These are phyloP conservation scores for Quercus berberidifolia DNA, from an alignment of 306 rosid species.

Conservation along the genomic window DNA sequence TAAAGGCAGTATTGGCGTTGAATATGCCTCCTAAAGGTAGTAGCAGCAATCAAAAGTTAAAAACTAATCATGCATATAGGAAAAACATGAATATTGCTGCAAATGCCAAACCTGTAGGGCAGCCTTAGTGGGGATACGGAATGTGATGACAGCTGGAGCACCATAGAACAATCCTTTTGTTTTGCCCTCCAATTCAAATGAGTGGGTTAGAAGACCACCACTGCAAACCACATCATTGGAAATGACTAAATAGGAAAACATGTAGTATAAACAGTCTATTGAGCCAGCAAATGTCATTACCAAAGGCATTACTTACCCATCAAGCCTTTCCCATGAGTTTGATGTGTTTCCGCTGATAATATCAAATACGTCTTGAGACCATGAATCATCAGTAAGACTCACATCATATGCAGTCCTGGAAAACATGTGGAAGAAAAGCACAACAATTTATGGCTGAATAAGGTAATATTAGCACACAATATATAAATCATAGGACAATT, in stretches of 20 bases:
- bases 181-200: constrained; percentile 88
- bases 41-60: constrained; percentile 15
- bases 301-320: constrained; percentile 60
- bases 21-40: constrained; percentile 54
- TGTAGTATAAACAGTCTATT: constrained; percentile 1
- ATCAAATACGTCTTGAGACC: constrained; percentile 68
- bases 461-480: background rate
- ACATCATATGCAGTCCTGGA: constrained; percentile 89
- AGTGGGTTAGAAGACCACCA: constrained; percentile 69
- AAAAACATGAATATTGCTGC: background rate
- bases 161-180: constrained; percentile 61
- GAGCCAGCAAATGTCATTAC: constrained; percentile 9
- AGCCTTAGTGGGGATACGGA: constrained; percentile 85
- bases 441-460: background rate
- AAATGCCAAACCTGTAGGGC: constrained; percentile 65
- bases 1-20: constrained; percentile 85
- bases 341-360: constrained; percentile 65
- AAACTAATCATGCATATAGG: background rate
- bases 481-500: background rate
- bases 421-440: constrained; percentile 3
- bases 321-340: constrained; percentile 94
- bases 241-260: constrained; percentile 6
- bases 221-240: constrained; percentile 35
- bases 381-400: constrained; percentile 71
- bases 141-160: constrained; percentile 79